Evolutionary conservation across 2,329 filamentous ascomycete genomes (phyloP).

Genomic region (Coniochaeta prunicola): DNA sequence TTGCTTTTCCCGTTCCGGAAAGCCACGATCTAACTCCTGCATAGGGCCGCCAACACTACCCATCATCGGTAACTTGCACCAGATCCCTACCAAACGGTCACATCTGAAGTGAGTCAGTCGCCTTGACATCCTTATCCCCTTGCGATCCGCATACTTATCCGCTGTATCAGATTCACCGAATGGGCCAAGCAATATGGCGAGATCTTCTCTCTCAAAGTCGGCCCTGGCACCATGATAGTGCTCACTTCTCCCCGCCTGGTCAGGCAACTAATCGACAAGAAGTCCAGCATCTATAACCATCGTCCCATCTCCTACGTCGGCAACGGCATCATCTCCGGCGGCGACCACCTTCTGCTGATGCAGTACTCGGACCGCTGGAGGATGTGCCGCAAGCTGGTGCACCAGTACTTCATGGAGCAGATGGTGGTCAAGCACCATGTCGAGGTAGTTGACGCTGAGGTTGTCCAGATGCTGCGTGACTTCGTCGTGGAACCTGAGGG

Average conservation of each 20-base stretch:
- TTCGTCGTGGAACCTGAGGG: constrained; percentile 29
- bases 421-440: constrained; percentile 34
- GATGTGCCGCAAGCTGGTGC: constrained; percentile 34
- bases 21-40: background rate
- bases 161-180: constrained; percentile 28
- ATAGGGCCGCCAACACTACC: constrained; percentile 31
- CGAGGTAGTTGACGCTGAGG: constrained; percentile 37
- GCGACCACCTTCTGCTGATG: constrained; percentile 36
- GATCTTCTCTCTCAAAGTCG: constrained; percentile 34
- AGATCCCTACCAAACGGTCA: constrained; percentile 21
- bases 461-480: constrained; percentile 37
- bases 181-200: constrained; percentile 35
- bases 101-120: constrained; percentile 2
- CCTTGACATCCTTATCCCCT: background rate
- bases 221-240: constrained; percentile 29
- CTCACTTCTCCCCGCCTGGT: constrained; percentile 30
- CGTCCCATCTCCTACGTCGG: constrained; percentile 33
- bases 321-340: constrained; percentile 30
- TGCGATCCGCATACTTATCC: background rate
- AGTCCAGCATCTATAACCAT: constrained; percentile 32
- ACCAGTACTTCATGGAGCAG: constrained; percentile 36
- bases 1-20: background rate
- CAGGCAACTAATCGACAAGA: constrained; percentile 37
- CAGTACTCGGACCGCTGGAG: constrained; percentile 37
- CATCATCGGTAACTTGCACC: constrained; percentile 31